Conservation (phyloP, 805 yeast species). For the Teunomyces atbi region DNA sequence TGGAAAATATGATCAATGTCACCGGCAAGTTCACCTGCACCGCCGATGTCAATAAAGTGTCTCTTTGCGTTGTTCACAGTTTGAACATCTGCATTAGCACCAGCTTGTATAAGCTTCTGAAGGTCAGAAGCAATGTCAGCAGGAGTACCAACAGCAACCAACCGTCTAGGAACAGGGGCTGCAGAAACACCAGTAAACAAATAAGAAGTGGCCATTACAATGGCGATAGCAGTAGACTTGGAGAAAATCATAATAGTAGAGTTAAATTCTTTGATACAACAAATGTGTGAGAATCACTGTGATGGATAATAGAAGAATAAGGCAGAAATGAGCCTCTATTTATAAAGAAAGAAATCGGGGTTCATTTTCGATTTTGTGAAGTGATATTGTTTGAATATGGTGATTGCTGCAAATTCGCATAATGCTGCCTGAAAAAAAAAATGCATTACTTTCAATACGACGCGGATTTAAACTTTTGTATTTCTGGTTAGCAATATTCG, state of each 20-base stretch:
- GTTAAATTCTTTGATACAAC: background rate
- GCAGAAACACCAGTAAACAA: constrained; percentile 12
- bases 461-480: background rate
- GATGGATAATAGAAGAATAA: background rate
- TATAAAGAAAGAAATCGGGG: background rate
- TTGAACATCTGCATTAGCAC: constrained; percentile 10
- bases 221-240: constrained; percentile 16
- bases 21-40: background rate
- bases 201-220: constrained; percentile 17
- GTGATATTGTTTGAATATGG: background rate
- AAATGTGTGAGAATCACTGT: background rate
- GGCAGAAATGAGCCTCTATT: background rate
- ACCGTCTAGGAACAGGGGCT: constrained; percentile 10
- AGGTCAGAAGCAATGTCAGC: constrained; percentile 13
- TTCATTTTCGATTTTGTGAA: background rate
- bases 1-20: constrained; percentile 4
- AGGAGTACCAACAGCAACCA: constrained; percentile 9
- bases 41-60: constrained; percentile 9
- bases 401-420: constrained; percentile 1
- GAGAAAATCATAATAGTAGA: constrained; percentile 16
- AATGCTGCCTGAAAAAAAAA: background rate
- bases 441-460: background rate
- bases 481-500: background rate
- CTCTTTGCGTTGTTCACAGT: constrained; percentile 2
- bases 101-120: constrained; percentile 5